Conservation (phyloP, 768 basidiomycete species). For the Asterophora lycoperdoides region DNA sequence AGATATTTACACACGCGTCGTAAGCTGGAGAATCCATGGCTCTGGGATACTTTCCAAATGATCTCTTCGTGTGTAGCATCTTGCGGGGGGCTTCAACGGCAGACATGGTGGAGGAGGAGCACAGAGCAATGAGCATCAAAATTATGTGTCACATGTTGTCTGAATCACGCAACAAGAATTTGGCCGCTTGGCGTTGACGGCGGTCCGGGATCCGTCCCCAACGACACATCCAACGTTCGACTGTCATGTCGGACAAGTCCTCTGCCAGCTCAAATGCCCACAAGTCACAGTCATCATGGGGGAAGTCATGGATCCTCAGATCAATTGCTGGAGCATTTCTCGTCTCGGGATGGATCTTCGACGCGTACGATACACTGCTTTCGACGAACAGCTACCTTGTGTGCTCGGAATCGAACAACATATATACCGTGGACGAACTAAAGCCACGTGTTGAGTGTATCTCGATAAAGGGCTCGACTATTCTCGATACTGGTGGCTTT, state of each 20-base stretch:
- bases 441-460: conserved; percentile 58
- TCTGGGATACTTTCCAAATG: conserved; percentile 65
- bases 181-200: not conserved
- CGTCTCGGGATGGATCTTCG: conserved; percentile 10
- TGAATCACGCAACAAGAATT: no score
- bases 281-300: not conserved
- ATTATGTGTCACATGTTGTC: conserved; percentile 15
- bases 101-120: conserved; percentile 20
- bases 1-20: conserved; percentile 46
- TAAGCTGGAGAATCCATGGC: conserved; percentile 69
- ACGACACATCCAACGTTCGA: conserved; percentile 6
- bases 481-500: conserved; percentile 45
- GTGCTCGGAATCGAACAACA: conserved; percentile 47
- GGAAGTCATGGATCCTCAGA: conserved; percentile 11
- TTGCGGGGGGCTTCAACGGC: conserved; percentile 27
- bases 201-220: not conserved
- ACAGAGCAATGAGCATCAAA: conserved; percentile 11
- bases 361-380: conserved; percentile 27
- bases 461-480: conserved; percentile 43
- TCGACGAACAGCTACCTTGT: conserved; percentile 40
- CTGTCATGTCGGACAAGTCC: conserved; percentile 13
- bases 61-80: conserved; percentile 55
- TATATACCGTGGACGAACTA: conserved; percentile 66
- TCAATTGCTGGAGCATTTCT: conserved; percentile 10
- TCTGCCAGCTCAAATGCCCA: not conserved